Evolutionary conservation across 768 basidiomycete species (phyloP).

Genomic region (Tulasnella sp.): DNA sequence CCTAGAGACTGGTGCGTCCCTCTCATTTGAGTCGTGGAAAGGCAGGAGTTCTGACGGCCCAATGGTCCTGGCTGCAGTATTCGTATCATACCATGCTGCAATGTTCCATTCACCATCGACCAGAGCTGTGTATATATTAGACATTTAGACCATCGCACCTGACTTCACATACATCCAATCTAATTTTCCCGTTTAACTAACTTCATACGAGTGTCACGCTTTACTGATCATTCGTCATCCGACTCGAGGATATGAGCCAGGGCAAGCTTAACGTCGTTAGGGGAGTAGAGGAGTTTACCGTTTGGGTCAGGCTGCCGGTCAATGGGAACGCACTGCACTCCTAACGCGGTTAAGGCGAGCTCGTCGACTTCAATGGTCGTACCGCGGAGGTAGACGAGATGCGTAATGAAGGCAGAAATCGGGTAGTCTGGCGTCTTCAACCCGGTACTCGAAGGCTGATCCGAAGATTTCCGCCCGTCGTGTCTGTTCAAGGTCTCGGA

Average conservation of each 20-base stretch:
- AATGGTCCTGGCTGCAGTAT: not conserved
- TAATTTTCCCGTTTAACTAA: too few relatives aligned
- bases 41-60: not conserved
- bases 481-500: not conserved
- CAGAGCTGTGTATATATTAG: not conserved
- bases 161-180: too few relatives aligned
- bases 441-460: not conserved
- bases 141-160: too few relatives aligned
- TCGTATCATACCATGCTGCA: not conserved
- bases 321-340: not conserved
- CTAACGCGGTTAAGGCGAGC: slow-evolving; percentile 3
- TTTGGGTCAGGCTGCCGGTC: not conserved
- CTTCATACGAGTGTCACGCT: not conserved
- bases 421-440: slow-evolving; percentile 35
- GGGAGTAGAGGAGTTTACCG: not conserved
- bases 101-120: not conserved
- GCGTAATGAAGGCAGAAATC: slow-evolving; percentile 70
- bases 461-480: not conserved
- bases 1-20: not conserved
- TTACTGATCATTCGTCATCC: not conserved
- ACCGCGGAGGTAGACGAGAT: slow-evolving; percentile 65
- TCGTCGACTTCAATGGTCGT: slow-evolving; percentile 53
- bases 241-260: not conserved
- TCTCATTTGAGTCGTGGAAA: not conserved
- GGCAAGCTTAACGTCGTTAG: not conserved